Evolutionary conservation across 2,329 filamentous ascomycete species (phyloP), one percentile per base, ranked within the genome.

Genomic region (Gaeumannomyces sp.): DNA sequence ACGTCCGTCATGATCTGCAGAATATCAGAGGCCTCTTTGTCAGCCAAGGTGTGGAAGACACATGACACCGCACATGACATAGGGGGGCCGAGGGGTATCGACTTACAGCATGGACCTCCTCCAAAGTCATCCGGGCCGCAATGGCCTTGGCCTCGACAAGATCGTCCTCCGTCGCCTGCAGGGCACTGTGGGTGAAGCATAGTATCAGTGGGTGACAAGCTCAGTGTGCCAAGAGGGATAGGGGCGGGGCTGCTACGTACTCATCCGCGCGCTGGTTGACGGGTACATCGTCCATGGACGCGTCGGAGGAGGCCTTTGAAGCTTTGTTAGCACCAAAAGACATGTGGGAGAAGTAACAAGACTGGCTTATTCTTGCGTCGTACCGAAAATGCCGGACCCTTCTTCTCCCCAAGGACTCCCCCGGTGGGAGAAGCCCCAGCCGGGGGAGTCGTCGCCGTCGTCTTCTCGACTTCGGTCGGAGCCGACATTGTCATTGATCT

Each of bases 1-100:
- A 81, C 76, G 27, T 76, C 74, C 28, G 68, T 68, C 73, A 77
- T 74, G 69, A 76, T 50, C 65, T 66, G 22, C 2, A 11, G n/a
- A 16, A 27, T 14, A 8, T 8, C 10, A 22, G 19, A 19, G n/a
- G 56, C 1, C n/a, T 58, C n/a, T 19, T 4, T 13, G 38, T 45
- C 38, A 45, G n/a, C 8, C n/a, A 33, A 31, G 1, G 8, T 56
- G 7, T 53, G 11, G n/a, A n/a, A 14, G 28, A n/a, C 14, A 62
- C 31, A 53, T n/a, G 38, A 3, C 29, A 25, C 10, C 2, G 10
- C 22, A 53, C 6, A 61, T 19, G 33, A 11, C n/a, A 61, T 22
- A n/a, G 25, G 22, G 3, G 13, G 22, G 10, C 22, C 2, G 14
- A 57, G 14, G 28, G 14, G 4, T 31, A n/a, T 8, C n/a, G 22